These are phyloP conservation scores for Aegilops longissima DNA, from an alignment of 176 grass and related monocot genomes.

Conservation along the genomic window DNA sequence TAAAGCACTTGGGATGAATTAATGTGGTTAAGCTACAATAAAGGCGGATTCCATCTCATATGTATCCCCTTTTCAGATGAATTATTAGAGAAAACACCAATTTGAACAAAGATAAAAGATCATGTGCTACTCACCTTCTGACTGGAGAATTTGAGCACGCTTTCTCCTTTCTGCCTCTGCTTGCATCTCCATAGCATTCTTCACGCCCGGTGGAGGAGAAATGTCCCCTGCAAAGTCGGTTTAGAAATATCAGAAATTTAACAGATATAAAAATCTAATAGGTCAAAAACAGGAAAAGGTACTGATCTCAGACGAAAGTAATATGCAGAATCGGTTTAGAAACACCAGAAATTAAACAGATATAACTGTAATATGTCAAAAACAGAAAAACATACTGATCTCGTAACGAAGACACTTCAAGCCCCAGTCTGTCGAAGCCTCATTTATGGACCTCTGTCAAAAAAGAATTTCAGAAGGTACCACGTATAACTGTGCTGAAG, in stretches of 20 bases:
- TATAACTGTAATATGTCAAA: background rate
- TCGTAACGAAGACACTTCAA: slow-evolving; percentile 95
- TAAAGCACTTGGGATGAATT: slow-evolving; percentile 27
- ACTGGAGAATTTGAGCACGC: slow-evolving; percentile 91
- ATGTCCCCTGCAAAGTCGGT: slow-evolving; percentile 71
- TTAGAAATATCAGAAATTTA: slow-evolving; percentile 28
- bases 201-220: slow-evolving; percentile 77
- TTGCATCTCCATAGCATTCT: slow-evolving; percentile 98
- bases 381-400: slow-evolving; percentile 59
- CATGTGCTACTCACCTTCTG: slow-evolving; percentile 69
- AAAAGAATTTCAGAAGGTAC: slow-evolving; percentile 14
- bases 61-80: background rate
- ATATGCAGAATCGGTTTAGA: background rate
- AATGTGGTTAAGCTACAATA: slow-evolving; percentile 20
- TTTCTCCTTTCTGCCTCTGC: slow-evolving; percentile 97
- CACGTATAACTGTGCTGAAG: background rate
- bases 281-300: background rate
- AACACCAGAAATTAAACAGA: background rate
- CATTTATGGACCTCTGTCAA: slow-evolving; percentile 83
- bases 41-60: background rate
- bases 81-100: background rate
- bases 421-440: slow-evolving; percentile 81
- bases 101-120: background rate
- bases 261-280: background rate
- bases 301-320: background rate